Base-by-base conservation (phyloP, 441 rosid genomes). In the Jatropha multifida region DNA sequence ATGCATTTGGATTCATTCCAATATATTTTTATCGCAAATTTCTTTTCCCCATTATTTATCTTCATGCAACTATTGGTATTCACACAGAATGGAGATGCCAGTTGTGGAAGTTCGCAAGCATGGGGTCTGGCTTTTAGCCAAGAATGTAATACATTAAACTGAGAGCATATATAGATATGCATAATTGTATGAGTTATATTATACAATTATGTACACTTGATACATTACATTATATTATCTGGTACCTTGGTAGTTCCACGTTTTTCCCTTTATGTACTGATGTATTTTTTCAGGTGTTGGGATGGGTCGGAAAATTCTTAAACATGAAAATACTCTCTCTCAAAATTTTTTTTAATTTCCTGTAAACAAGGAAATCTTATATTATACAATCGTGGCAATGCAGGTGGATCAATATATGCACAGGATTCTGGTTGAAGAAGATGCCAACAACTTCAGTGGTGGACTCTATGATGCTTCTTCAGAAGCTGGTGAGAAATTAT, bases 381-480 rank as follows among this genome's bases (percentile, higher is more conserved):
- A 55, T 48, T 74, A 74, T 76, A 61, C n/a, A 5, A 61, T 74
- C 72, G 62, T 69, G 72, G 64, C 40, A 64, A 79, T 59, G 27
- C 86, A 92, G 98, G 97, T 94, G 42, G 94, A 92, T 86, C 94
- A 92, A 71, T 94, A 88, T 80, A 87, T 94, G 78, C 96, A 90
- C 78, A 86, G 97, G 73, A 80, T 89, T 77, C 81, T 94, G 51
- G 97, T 90, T 54, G 97, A 94, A 86, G 97, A 90, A 80, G 96
- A 92, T 76, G 87, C 85, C 46, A 76, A 77, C 71, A 80, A 77
- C 37, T 79, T 74, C 68, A 78, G 85, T 66, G 78, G 65, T 68
- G 66, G 85, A 78, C 86, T 89, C 79, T 92, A 83, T 81, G 70
- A 69, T 77, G 91, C 91, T 79, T 85, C 91, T 42, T 88, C 83